Percentiles rank a stretch among this genome's conserved stretches.
Conservation (phyloP, 768 basidiomycete genomes). For the Naganishia vishniacii region DNA sequence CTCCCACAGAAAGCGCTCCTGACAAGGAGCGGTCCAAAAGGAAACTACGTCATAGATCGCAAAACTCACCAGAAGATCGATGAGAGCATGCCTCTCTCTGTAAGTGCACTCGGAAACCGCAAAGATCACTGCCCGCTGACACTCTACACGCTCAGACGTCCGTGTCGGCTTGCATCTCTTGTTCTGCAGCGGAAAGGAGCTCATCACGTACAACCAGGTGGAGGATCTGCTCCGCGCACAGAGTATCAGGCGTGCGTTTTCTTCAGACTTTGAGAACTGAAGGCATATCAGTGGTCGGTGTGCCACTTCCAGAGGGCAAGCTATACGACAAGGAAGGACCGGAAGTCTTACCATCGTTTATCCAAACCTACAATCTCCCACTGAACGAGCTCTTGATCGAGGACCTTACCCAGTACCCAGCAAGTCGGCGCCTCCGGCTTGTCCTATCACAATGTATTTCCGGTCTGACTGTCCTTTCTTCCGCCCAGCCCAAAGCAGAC, state of each 20-base stretch:
- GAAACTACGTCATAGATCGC: constrained; percentile 49
- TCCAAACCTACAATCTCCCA: constrained; percentile 52
- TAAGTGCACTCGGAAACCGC: too few species aligned
- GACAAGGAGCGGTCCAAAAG: too few species aligned
- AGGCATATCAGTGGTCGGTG: too few species aligned
- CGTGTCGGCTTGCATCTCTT: constrained; percentile 61
- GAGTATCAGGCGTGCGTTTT: constrained; percentile 42
- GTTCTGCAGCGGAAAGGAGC: constrained; percentile 52
- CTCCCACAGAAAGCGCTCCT: not conserved
- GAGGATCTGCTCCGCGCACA: constrained; percentile 42
- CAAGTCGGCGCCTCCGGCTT: constrained; percentile 29
- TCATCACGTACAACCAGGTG: constrained; percentile 23
- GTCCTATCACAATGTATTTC: too few species aligned
- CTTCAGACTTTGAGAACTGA: not conserved
- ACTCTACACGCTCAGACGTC: constrained; percentile 1
- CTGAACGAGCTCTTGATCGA: constrained; percentile 61
- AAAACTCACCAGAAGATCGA: constrained; percentile 55
- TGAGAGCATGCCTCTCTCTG: constrained; percentile 70
- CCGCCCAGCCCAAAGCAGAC: too few species aligned
- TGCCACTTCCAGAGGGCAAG: constrained; percentile 45
- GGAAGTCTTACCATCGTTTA: constrained; percentile 43
- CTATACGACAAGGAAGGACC: constrained; percentile 43
- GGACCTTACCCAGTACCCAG: constrained; percentile 58
- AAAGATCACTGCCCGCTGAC: too few species aligned
- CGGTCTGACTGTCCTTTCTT: too few species aligned